phyloP scores from a whole-genome alignment of 2,329 filamentous ascomycete genomes.

The Neofusicoccum umdonicola region DNA sequence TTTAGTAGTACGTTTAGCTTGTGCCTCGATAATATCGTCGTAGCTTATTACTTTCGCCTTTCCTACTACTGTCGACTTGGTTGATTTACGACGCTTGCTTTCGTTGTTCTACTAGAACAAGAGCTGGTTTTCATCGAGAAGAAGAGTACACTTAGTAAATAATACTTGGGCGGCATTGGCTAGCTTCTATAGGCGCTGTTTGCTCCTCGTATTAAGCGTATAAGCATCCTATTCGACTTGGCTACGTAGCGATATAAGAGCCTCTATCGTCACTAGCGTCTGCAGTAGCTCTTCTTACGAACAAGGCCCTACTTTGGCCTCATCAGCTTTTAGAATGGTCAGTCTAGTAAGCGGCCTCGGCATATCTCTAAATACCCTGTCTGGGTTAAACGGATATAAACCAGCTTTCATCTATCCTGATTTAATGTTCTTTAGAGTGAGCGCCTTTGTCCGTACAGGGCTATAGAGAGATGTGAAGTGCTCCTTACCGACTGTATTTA shows the following conservation, averaged over 20 bases:
- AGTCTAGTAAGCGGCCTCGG: constrained; percentile 23
- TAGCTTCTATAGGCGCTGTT: constrained; percentile 22
- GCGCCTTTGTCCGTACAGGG: constrained; percentile 22
- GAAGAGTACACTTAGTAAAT: constrained; percentile 26
- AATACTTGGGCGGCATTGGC: constrained; percentile 26
- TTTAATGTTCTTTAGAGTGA: constrained; percentile 31
- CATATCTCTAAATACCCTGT: constrained; percentile 30
- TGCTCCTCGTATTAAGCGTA: constrained; percentile 22
- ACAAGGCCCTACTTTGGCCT: constrained; percentile 20
- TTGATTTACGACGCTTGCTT: too few species aligned
- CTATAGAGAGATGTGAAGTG: constrained; percentile 28
- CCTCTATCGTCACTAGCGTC: constrained; percentile 23
- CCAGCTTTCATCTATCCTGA: constrained; percentile 26
- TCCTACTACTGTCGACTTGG: too few species aligned
- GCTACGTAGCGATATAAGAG: constrained; percentile 22
- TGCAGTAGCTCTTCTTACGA: constrained; percentile 25
- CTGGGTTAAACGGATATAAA: constrained; percentile 30
- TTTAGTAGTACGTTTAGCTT: constrained; percentile 23
- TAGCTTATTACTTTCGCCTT: constrained; percentile 10
- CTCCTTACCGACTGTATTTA: constrained; percentile 24
- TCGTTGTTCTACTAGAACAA: too few species aligned
- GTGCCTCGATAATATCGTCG: constrained; percentile 24
- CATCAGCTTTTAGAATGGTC: constrained; percentile 21
- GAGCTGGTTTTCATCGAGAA: constrained; percentile 25
- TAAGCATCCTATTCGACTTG: constrained; percentile 22